Conservation (phyloP, 768 basidiomycete genomes). For the Boletus rufocinnamomeus region DNA sequence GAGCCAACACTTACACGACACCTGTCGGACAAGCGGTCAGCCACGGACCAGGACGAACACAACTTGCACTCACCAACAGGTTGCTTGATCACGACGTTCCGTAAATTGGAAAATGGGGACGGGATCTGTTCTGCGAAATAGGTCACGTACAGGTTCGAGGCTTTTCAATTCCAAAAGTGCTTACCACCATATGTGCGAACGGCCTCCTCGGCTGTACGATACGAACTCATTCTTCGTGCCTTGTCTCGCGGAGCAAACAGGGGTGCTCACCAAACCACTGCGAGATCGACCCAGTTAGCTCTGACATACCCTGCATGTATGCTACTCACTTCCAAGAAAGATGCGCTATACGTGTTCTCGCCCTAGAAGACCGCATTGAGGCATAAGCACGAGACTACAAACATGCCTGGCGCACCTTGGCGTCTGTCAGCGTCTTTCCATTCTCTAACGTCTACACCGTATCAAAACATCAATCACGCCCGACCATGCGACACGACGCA, state of each 20-base stretch:
- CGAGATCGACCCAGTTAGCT: constrained; percentile 6
- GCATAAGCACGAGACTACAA: not conserved
- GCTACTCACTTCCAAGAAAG: constrained; percentile 71
- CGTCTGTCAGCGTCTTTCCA: constrained; percentile 86
- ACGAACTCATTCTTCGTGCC: constrained; percentile 2
- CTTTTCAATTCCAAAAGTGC: constrained; percentile 14
- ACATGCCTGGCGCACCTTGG: constrained; percentile 52
- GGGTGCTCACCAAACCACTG: constrained; percentile 76
- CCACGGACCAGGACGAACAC: constrained; percentile 40
- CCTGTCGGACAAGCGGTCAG: constrained; percentile 31
- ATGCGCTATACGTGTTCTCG: constrained; percentile 84
- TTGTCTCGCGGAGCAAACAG: not conserved
- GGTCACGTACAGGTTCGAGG: not conserved
- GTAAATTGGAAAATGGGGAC: constrained; percentile 61
- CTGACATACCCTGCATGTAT: not conserved
- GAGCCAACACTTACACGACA: constrained; percentile 44
- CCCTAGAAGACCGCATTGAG: constrained; percentile 43
- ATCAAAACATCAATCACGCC: constrained; percentile 14
- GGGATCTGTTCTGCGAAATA: constrained; percentile 73
- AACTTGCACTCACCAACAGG: constrained; percentile 64
- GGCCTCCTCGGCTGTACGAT: constrained; percentile 78
- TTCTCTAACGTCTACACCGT: constrained; percentile 83
- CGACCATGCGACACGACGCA: constrained; percentile 38
- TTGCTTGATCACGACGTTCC: constrained; percentile 92
- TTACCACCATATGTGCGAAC: constrained; percentile 87